These are phyloP conservation scores for Ceratorhiza oryzae-sativae DNA, from an alignment of 1,284 basidiomycete species.

Conservation along the genomic window DNA sequence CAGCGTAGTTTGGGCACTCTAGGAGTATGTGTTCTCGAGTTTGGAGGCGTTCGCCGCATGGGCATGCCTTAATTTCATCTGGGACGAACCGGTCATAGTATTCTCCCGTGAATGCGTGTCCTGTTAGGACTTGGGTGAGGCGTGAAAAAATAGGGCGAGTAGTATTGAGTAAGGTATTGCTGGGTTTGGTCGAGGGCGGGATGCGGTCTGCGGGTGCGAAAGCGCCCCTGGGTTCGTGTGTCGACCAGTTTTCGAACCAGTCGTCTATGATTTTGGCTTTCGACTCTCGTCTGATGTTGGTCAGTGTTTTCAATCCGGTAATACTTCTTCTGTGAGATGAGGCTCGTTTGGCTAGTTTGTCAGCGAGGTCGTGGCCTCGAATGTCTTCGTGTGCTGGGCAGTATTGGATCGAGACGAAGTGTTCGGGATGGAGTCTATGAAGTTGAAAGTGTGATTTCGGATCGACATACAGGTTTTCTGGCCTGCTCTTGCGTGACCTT, in stretches of 20 bases:
- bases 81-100: slow-evolving; percentile 4
- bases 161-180: slow-evolving; percentile 42
- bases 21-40: not conserved
- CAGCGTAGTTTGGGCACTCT: slow-evolving; percentile 3
- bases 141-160: slow-evolving; percentile 46
- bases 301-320: slow-evolving; percentile 14
- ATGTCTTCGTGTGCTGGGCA: slow-evolving; percentile 49
- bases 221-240: slow-evolving; percentile 38
- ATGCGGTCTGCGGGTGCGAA: slow-evolving; percentile 48
- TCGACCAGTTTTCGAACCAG: slow-evolving; percentile 43
- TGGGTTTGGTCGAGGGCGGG: slow-evolving; percentile 45
- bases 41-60: not conserved
- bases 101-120: slow-evolving; percentile 42
- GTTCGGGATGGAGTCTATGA: not conserved
- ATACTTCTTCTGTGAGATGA: slow-evolving; percentile 25
- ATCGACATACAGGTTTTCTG: not conserved
- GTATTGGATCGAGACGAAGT: slow-evolving; percentile 46
- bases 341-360: slow-evolving; percentile 48
- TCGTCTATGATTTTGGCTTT: slow-evolving; percentile 13
- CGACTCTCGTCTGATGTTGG: slow-evolving; percentile 43
- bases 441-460: not conserved
- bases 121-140: slow-evolving; percentile 47
- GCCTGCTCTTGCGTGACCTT: not conserved
- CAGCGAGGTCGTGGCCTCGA: slow-evolving; percentile 49
- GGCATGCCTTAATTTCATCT: not conserved